Evolutionary conservation across 345 rosid genomes (phyloP).

Genomic region (Eucalyptus decipiens): DNA sequence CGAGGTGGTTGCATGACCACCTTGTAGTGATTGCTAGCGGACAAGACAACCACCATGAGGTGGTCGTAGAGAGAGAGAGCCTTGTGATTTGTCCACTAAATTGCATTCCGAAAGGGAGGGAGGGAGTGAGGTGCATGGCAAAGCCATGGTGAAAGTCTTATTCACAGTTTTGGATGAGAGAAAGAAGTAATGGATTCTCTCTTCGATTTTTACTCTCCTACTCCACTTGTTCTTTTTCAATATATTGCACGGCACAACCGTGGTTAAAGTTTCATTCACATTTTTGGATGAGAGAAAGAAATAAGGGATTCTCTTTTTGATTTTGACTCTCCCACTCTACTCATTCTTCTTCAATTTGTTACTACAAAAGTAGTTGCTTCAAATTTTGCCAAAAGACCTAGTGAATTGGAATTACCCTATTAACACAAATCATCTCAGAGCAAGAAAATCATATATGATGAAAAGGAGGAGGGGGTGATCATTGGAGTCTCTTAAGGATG

Average conservation of each 20-base stretch:
- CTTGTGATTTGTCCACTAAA: too few relatives aligned
- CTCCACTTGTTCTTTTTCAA: too few relatives aligned
- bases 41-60: neutral
- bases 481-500: neutral
- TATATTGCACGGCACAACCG: neutral
- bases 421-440: neutral
- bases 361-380: neutral
- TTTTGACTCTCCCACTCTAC: neutral
- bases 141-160: too few relatives aligned
- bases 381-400: neutral
- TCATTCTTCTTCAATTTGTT: neutral
- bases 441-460: neutral
- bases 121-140: neutral
- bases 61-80: neutral
- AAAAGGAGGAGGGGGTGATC: neutral
- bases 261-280: neutral
- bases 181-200: too few relatives aligned
- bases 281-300: neutral
- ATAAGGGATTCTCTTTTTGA: neutral
- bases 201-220: too few relatives aligned
- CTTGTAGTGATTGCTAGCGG: neutral
- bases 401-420: neutral
- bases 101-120: neutral
- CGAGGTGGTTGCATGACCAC: neutral
- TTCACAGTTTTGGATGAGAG: too few relatives aligned